phyloP scores from a whole-genome alignment of 2,329 filamentous ascomycete genomes.

The Colletotrichum camelliae region DNA sequence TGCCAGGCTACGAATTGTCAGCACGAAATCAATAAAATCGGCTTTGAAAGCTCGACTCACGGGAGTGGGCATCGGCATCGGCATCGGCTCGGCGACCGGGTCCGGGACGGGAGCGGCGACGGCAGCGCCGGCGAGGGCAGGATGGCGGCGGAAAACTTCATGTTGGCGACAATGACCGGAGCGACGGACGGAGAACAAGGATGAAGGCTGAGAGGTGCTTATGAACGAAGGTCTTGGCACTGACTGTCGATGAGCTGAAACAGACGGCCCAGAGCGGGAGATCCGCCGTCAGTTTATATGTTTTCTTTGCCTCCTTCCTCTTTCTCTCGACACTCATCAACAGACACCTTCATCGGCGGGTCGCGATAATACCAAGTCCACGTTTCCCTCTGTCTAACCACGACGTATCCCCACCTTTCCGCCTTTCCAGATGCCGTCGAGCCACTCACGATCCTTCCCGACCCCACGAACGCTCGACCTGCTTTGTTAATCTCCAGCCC shows the following conservation, averaged over 20 bases:
- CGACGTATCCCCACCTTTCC: background rate
- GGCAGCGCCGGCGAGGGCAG: conserved; percentile 24
- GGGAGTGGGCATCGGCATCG: conserved; percentile 30
- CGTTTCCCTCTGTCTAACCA: background rate
- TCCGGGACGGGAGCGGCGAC: conserved; percentile 26
- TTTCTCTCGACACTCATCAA: background rate
- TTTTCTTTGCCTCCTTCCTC: background rate
- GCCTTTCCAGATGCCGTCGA: background rate
- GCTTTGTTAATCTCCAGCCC: conserved; percentile 9
- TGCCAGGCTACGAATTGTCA: conserved; percentile 52
- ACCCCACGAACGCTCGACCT: conserved; percentile 15
- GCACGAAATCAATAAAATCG: background rate
- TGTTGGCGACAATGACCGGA: background rate
- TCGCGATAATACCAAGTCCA: background rate
- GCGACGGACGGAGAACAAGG: background rate
- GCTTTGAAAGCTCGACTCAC: conserved; percentile 16
- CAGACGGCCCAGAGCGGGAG: background rate
- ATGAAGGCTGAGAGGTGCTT: background rate
- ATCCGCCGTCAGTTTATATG: conserved; percentile 17
- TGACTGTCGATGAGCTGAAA: background rate
- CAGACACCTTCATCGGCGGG: background rate
- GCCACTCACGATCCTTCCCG: conserved; percentile 9
- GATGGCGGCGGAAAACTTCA: conserved; percentile 22
- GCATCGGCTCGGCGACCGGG: conserved; percentile 11
- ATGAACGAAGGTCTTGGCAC: conserved; percentile 12